These are phyloP conservation scores for Saccharomyces hybrid DNA, from an alignment of 1,139 yeast species.

Conservation along the genomic window DNA sequence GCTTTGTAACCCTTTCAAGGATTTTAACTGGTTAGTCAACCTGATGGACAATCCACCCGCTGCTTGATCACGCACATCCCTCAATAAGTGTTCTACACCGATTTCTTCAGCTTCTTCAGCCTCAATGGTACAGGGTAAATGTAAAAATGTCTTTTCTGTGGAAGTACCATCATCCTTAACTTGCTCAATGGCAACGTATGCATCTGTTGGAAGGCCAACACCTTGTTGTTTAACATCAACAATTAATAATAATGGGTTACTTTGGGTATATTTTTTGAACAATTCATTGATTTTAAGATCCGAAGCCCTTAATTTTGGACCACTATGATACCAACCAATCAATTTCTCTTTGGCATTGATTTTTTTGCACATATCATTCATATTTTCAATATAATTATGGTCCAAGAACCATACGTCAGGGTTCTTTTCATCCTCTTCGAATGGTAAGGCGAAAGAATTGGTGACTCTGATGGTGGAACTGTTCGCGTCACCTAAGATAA, in stretches of 20 bases:
- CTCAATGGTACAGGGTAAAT: conserved; percentile 84
- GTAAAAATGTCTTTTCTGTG: conserved; percentile 87
- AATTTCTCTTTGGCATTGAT: conserved; percentile 93
- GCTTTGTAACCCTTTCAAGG: conserved; percentile 78
- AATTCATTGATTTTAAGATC: conserved; percentile 87
- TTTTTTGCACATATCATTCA: conserved; percentile 97
- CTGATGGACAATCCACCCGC: conserved; percentile 85
- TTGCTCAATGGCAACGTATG: conserved; percentile 90
- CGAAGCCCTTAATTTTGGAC: conserved; percentile 82
- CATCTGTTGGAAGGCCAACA: conserved; percentile 90
- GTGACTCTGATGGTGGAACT: conserved; percentile 56
- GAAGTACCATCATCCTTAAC: conserved; percentile 95
- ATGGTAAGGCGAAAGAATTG: conserved; percentile 82
- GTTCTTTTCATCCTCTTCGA: conserved; percentile 92
- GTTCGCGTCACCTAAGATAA: conserved; percentile 74
- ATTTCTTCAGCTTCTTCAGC: conserved; percentile 99
- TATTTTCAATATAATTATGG: conserved; percentile 89
- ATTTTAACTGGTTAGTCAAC: conserved; percentile 82
- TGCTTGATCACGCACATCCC: conserved; percentile 95
- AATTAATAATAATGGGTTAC: conserved; percentile 67
- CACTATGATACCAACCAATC: conserved; percentile 98
- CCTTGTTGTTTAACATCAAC: conserved; percentile 84
- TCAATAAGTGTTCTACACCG: conserved; percentile 91
- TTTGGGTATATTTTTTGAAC: conserved; percentile 71
- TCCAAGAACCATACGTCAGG: conserved; percentile 96